Evolutionary conservation across 306 rosid species (phyloP).

Genomic region (Glycine tomentella): DNA sequence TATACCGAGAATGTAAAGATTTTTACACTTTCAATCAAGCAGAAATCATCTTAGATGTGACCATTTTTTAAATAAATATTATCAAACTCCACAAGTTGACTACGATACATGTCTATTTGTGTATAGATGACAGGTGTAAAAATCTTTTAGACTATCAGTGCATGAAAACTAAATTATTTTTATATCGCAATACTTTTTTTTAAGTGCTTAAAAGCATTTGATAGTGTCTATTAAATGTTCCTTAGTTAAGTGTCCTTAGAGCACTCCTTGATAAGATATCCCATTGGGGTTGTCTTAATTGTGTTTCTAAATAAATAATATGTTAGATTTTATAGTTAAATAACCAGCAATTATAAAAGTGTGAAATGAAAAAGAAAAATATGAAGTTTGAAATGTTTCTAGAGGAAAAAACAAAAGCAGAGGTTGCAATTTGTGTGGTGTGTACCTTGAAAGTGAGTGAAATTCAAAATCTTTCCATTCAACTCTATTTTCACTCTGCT

Average conservation of each 20-base stretch:
- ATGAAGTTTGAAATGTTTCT: slow-evolving; percentile 26
- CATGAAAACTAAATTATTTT: not conserved
- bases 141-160: not conserved
- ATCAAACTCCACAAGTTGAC: not conserved
- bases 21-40: not conserved
- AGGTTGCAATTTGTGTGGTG: slow-evolving; percentile 1
- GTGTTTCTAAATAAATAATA: not conserved
- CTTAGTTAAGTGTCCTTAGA: not conserved
- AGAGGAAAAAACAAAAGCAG: slow-evolving; percentile 21
- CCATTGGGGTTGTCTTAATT: slow-evolving; percentile 15
- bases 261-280: not conserved
- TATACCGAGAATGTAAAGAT: not conserved
- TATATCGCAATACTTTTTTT: not conserved
- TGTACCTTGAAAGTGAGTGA: slow-evolving; percentile 3
- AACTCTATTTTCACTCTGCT: slow-evolving; percentile 11
- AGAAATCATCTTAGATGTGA: not conserved
- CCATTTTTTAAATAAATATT: not conserved
- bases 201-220: not conserved
- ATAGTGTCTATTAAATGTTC: not conserved
- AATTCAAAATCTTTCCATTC: not conserved
- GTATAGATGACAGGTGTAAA: too few species aligned
- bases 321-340: not conserved
- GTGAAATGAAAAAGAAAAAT: not conserved
- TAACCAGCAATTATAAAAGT: not conserved
- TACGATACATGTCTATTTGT: not conserved